Base-by-base conservation (phyloP, 2,329 filamentous ascomycete genomes). In the Aspergillus sp. region DNA sequence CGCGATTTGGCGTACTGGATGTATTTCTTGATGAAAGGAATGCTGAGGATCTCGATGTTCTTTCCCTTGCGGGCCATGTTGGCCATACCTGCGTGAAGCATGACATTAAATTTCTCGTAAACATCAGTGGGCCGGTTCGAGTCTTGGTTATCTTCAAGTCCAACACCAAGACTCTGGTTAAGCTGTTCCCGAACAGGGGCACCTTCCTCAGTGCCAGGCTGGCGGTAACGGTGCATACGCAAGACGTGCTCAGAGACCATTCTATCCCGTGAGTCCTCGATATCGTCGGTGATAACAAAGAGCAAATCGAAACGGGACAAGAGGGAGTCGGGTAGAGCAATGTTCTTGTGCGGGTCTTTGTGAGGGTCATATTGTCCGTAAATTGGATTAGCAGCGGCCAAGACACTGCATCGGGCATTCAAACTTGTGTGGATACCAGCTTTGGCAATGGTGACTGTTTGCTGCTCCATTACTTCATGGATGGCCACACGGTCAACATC, bases 391-490 rank as follows among this genome's bases (percentile, higher is more conserved):
- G 93, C 93, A 11, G 93, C 93, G 34, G 93, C 93, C 57, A 98
- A 81, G 49, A 98, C 93, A 68, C 90, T 95, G 72, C 93, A 98
- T 45, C 93, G 85, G 42, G 93, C 93, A 62, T 98, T 98, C 47
- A 98, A 76, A 3, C 90, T 95, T 0, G 93, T 98, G 69, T 98
- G 93, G 46, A 98, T 98, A 52, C 93, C 93, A 1, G 93, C 93
- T 72, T 98, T 98, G 41, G 93, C 93, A 60, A 98, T 98, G 10
- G 93, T 98, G 48, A 98, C 93, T 0, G 93, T 98, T 70, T 98
- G 93, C 72, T 98, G 93, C 71, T 98, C 93, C 93, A 98, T 98
- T 53, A 98, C 93, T 87, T 98, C 93, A 79, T 98, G 93, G 57
- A 98, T 98, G 37, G 93, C 93, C 4, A 98, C 93, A 64, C 93